A percentile compares a stretch with the other conserved stretches of the same genome.
phyloP scores from a whole-genome alignment of 2,329 filamentous ascomycete species.

The Fusarium sp. region DNA sequence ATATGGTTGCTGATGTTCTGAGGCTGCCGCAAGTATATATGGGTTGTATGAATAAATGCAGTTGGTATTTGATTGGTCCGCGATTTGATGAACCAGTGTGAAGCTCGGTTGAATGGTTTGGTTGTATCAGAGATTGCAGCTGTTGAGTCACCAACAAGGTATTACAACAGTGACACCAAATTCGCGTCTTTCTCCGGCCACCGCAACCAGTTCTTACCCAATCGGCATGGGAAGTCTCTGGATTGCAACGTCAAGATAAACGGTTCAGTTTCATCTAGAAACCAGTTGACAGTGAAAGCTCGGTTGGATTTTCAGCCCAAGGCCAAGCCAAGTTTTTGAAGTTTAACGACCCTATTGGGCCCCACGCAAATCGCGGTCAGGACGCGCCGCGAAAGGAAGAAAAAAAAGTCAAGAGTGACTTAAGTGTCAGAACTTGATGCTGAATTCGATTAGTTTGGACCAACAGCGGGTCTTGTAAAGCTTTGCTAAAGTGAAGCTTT shows the following conservation, averaged over 20 bases:
- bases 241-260: neutral
- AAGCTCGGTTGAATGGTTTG: conserved; percentile 8
- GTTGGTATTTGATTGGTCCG: conserved; percentile 1
- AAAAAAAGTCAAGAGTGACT: conserved; percentile 15
- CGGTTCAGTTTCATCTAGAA: conserved; percentile 1
- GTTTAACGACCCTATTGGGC: conserved; percentile 28
- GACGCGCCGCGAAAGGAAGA: conserved; percentile 8
- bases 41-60: neutral
- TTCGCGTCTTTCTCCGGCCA: conserved; percentile 21
- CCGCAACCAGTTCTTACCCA: conserved; percentile 14
- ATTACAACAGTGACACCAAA: conserved; percentile 34
- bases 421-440: conserved; percentile 22
- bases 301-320: conserved; percentile 13
- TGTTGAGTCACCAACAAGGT: conserved; percentile 41
- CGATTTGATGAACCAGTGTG: conserved; percentile 12
- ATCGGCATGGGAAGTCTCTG: neutral
- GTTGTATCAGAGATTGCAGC: conserved; percentile 29
- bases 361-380: conserved; percentile 44
- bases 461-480: conserved; percentile 17
- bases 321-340: conserved; percentile 35
- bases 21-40: conserved; percentile 9
- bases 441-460: conserved; percentile 10
- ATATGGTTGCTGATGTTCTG: neutral
- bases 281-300: conserved; percentile 11
- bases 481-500: conserved; percentile 27